Base-by-base conservation (phyloP, 2,329 filamentous ascomycete genomes). In the Hypoxylon sp. region DNA sequence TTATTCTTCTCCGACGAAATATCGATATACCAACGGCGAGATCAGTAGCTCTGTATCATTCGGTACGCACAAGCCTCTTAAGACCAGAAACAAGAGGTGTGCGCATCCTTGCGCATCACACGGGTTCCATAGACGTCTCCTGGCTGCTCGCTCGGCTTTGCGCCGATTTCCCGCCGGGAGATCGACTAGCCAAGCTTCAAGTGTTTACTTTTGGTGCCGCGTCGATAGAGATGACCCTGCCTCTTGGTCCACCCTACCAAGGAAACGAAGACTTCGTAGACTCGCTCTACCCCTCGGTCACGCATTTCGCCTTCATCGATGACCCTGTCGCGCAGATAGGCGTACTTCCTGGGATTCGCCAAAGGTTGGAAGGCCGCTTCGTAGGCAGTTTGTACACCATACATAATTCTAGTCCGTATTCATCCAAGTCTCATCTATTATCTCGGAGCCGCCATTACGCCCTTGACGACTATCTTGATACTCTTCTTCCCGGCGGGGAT, bases 121-220 rank as follows among this genome's bases (percentile, higher is more conserved):
- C 77, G 6, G 79, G 81, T 23, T 75, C 80, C n/a, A 63, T 80
- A 9, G 76, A 78, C 32, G 69, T 77, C 3, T 76, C 80, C 0
- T 79, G 79, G 46, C 77, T 78, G 2, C 74, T 83, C 6, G 65
- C 78, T 4, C 77, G 77, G 9, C 78, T 84, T 3, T 79, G 75
- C 58, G 73, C 78, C 38, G 82, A 83, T 34, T 66, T 83, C 2
- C 77, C 80, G 5, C 48, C 74, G 0, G 77, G 79, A 0, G 76
- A 77, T 46, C 75, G 79, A 11, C 67, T 76, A 41, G 52, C 48
- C 23, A 81, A 80, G 64, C 75, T 84, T 14, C 80, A 83, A 63
- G 76, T 84, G 14, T 83, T 82, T 73, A 83, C 82, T 0, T 83
- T 83, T 55, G 82, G 82, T 7, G 78, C 80, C 2, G 75, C 79